phyloP scores from a whole-genome alignment of 768 basidiomycete species.

The Lactifluus piperatus region DNA sequence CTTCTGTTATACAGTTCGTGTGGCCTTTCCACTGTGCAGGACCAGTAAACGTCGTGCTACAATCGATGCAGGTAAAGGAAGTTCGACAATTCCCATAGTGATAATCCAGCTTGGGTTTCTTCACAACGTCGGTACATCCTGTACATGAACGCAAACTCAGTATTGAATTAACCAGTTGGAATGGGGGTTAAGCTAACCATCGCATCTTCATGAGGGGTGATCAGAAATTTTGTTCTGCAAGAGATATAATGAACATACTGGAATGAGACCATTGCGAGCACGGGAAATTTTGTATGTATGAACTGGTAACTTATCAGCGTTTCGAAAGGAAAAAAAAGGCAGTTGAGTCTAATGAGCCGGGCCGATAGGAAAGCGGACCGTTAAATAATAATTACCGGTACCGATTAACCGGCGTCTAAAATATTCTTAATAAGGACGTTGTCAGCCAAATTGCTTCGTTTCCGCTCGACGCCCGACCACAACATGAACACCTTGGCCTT shows the following conservation, averaged over 20 bases:
- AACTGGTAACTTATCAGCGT: no score
- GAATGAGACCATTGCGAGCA: conserved; percentile 20
- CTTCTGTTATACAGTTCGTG: conserved; percentile 81
- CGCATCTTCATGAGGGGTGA: conserved; percentile 13
- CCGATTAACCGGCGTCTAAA: background rate
- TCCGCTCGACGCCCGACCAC: background rate
- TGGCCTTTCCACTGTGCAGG: conserved; percentile 76
- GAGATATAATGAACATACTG: conserved; percentile 19
- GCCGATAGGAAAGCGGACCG: no score
- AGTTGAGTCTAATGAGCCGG: no score
- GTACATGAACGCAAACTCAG: background rate
- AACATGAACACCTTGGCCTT: conserved; percentile 10
- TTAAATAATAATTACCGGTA: no score
- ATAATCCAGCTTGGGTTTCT: conserved; percentile 88
- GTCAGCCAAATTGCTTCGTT: background rate
- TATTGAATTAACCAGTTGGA: background rate
- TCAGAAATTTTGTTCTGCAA: conserved; percentile 19
- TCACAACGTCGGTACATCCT: conserved; percentile 83
- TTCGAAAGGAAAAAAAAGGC: no score
- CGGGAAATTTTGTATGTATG: no score
- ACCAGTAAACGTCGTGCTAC: conserved; percentile 71
- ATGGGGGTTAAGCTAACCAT: conserved; percentile 15
- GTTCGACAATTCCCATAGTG: conserved; percentile 54
- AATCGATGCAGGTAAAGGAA: conserved; percentile 81
- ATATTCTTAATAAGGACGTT: background rate